These are phyloP conservation scores for Coniochaeta sp. DNA, from an alignment of 2,329 filamentous ascomycete genomes.

Conservation along the genomic window DNA sequence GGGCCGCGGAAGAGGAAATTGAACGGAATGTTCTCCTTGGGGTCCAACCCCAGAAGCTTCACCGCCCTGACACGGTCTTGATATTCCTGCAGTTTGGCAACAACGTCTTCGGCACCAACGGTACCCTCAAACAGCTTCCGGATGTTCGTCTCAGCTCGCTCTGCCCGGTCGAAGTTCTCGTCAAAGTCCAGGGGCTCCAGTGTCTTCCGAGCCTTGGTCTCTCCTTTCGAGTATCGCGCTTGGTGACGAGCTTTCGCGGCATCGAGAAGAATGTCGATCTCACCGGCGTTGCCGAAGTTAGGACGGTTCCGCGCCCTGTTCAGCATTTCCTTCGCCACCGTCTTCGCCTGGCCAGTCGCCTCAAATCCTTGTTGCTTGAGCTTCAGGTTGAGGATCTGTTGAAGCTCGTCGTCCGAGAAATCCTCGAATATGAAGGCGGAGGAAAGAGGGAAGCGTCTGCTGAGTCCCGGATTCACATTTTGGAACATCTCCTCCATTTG, in stretches of 20 bases:
- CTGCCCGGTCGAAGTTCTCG: constrained; percentile 46
- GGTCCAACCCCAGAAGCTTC: constrained; percentile 43
- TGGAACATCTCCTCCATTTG: constrained; percentile 67
- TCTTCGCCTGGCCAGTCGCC: constrained; percentile 42
- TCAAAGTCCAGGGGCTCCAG: constrained; percentile 45
- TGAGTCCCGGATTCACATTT: constrained; percentile 64
- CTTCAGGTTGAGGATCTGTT: constrained; percentile 54
- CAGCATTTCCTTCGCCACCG: constrained; percentile 52
- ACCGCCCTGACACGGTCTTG: constrained; percentile 44
- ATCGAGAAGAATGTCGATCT: constrained; percentile 63
- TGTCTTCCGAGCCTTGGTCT: constrained; percentile 12
- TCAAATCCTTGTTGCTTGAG: constrained; percentile 46
- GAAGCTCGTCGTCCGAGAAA: constrained; percentile 51
- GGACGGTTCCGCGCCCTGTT: constrained; percentile 51
- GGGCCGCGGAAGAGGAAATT: constrained; percentile 63
- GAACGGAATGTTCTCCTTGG: constrained; percentile 52
- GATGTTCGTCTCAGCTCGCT: constrained; percentile 39
- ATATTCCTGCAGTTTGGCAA: constrained; percentile 45
- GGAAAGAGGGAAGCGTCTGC: constrained; percentile 55
- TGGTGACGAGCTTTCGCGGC: constrained; percentile 39
- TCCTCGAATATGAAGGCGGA: constrained; percentile 63
- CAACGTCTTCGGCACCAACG: constrained; percentile 48
- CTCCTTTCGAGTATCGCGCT: constrained; percentile 13
- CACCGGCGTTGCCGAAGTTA: constrained; percentile 66
- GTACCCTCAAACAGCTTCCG: constrained; percentile 47